Conservation (phyloP, 78 protist species). For the Salpingoeca rosetta region DNA sequence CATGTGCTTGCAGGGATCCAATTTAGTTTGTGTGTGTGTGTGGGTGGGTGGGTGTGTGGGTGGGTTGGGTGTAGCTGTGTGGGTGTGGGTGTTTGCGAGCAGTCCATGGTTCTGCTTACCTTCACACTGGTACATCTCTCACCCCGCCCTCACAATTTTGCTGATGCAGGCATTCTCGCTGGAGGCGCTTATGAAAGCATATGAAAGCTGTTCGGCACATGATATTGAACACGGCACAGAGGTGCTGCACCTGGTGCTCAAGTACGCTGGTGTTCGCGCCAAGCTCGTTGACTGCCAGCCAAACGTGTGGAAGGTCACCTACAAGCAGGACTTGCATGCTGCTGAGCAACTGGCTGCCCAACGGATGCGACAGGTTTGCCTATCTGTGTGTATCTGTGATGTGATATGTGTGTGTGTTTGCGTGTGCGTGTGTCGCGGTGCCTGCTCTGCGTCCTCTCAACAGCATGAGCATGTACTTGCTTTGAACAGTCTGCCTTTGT, state of each 20-base stretch:
- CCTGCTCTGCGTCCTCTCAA: not conserved
- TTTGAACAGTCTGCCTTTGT: not conserved
- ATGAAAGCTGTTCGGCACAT: not conserved
- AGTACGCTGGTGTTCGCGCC: not conserved
- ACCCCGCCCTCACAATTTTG: not conserved
- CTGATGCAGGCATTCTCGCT: not conserved
- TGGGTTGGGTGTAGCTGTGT: not conserved
- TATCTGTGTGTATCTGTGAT: not conserved
- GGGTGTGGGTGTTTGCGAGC: not conserved
- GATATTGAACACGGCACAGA: slow-evolving; percentile 6
- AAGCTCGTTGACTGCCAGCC: not conserved
- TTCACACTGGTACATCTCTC: not conserved
- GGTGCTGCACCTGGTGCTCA: not conserved
- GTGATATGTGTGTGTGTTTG: no score
- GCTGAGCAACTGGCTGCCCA: slow-evolving; percentile 8
- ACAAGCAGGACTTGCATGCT: slow-evolving; percentile 5
- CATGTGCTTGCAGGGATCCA: not conserved
- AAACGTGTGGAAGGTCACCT: slow-evolving; percentile 1
- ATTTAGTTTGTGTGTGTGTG: not conserved
- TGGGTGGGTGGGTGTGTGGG: not conserved
- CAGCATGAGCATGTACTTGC: not conserved
- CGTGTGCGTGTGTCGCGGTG: no score
- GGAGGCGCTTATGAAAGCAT: not conserved
- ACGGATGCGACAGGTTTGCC: not conserved
- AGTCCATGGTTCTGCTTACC: not conserved